Evolutionary conservation across 306 rosid genomes (phyloP).

Genomic region (Glycyrrhiza uralensis): DNA sequence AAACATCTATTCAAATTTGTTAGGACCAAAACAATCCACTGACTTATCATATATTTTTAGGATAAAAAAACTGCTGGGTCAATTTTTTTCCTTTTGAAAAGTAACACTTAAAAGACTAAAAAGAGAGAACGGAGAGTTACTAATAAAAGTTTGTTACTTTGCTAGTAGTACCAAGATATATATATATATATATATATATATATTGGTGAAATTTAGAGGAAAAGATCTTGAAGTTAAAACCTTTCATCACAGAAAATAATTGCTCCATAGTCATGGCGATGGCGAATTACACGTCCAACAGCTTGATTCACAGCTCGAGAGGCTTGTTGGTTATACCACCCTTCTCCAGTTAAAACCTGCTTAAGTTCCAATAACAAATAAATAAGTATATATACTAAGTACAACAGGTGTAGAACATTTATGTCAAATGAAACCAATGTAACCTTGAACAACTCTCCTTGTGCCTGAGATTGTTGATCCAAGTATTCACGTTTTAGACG

Average conservation of each 20-base stretch:
- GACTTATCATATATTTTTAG: background rate
- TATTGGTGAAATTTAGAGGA: slow-evolving; percentile 11
- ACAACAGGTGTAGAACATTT: background rate
- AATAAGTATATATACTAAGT: background rate
- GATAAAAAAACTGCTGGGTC: background rate
- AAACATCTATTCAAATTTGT: background rate
- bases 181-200: too few relatives aligned
- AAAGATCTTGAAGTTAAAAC: slow-evolving; percentile 38
- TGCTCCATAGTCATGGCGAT: slow-evolving; percentile 95
- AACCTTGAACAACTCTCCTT: slow-evolving; percentile 53
- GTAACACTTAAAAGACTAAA: background rate
- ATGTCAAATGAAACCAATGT: slow-evolving; percentile 15
- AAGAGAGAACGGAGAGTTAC: background rate
- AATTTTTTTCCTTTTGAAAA: background rate
- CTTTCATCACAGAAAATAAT: slow-evolving; percentile 92
- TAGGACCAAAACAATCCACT: slow-evolving; percentile 7
- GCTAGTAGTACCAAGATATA: slow-evolving; percentile 5
- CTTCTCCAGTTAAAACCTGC: slow-evolving; percentile 75
- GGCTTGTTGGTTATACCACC: slow-evolving; percentile 97
- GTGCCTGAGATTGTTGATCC: slow-evolving; percentile 58
- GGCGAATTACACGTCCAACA: slow-evolving; percentile 97
- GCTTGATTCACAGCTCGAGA: slow-evolving; percentile 96
- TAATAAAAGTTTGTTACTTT: background rate
- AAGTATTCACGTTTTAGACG: slow-evolving; percentile 89
- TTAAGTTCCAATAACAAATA: slow-evolving; percentile 20